Base-by-base conservation (phyloP, 2,329 filamentous ascomycete genomes). In the Pseudocercospora crystallina region DNA sequence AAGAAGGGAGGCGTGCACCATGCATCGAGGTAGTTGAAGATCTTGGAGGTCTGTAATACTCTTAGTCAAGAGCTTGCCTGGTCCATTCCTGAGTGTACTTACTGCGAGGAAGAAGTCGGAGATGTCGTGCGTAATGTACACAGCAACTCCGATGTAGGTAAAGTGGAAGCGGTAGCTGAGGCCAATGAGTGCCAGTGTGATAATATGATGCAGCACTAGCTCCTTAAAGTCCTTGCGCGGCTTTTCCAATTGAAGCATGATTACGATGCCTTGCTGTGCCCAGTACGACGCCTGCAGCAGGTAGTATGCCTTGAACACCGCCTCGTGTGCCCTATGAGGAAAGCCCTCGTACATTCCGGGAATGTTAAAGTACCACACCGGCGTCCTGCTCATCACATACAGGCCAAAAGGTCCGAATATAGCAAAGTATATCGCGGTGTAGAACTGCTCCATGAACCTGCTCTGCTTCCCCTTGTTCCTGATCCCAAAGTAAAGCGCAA, bases 121-220 rank as follows among this genome's bases (percentile, higher is more conserved):
- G 56, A 96, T 88, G 67, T 97, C 91, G 71, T 95, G 90, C 8
- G 91, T 96, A 56, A 94, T 90, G 72, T 96, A 97, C 31, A 97
- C 90, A 14, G 90, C 89, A 48, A 96, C 74, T 20, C 91, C 91
- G 69, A 97, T 95, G 73, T 96, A 92, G 14, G 90, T 95, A 71
- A 96, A 97, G 73, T 97, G 91, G 77, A 96, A 97, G 54, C 90
- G 84, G 74, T 96, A 97, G 75, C 88, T 94, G 65, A 92, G 75
- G 51, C 74, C 86, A 61, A 97, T 96, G 62, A 97, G 80, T 14
- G 85, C 76, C 53, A 97, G 75, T 14, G 89, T 95, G 68, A 96
- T 88, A 61, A 96, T 85, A 70, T 97, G 91, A 70, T 97, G 91
- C 47, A 85, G 83, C 43, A 96, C 89, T 47, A 96, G 80, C 76